Evolutionary conservation across 2,329 filamentous ascomycete species (phyloP), one percentile per base, ranked within the genome.

Genomic region (Colletotrichum lini): DNA sequence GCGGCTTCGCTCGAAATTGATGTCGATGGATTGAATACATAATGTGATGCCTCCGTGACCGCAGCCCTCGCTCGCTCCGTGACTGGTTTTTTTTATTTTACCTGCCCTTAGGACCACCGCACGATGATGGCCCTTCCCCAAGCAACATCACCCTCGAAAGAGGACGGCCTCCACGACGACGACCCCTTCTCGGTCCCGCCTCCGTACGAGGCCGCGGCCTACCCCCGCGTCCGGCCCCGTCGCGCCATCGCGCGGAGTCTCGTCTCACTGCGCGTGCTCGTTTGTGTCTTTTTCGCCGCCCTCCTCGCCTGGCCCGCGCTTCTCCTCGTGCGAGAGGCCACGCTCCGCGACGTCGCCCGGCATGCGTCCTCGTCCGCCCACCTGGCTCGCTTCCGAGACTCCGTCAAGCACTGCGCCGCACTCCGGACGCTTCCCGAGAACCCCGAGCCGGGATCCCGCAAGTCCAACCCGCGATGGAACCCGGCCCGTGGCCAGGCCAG

Each of bases 391-490:
- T 73, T 73, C 53, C 50, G 72, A 18, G 62, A 72, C 40, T 47
- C 71, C 52, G 47, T 73, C 10, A 63, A 60, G 40, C 68, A 73
- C 49, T 73, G 71, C 53, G 63, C 62, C 3, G 59, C 71, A 21
- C 71, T 72, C 35, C 49, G 63, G 18, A 67, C 62, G 40, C 67
- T 72, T 38, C 71, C 71, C 12, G 40, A 71, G 42, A 62, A 18
- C n/a, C 72, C 70, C 30, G 16, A 65, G 18, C 69, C 72, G 16
- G 44, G 61, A 30, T 40, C 54, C 16, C 72, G 47, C 21, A 72
- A 40, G 47, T 44, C 56, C 53, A 85, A 85, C 73, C 79, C 83
- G 42, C 76, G 83, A 75, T 85, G 83, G 83, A 82, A 82, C 40
- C 35, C 77, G 2, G 73, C 73, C 16, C 80, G 76, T 57, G 83